Evolutionary conservation across 2,329 filamentous ascomycete species (phyloP), one percentile per base, ranked within the genome.

Genomic region (Gnomoniopsis smithogilvyi): DNA sequence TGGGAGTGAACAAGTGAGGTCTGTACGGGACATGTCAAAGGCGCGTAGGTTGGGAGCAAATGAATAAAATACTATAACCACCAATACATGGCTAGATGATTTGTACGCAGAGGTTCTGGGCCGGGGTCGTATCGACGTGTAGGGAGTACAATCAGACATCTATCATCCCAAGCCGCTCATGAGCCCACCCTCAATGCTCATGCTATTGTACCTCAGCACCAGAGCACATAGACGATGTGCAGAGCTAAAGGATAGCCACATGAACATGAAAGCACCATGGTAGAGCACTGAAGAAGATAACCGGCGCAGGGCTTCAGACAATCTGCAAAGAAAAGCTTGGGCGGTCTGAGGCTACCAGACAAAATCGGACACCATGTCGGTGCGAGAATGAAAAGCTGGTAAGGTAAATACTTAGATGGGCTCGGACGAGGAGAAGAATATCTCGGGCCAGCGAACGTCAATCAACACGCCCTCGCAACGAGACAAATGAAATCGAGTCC

Each of bases 401-500:
- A 56, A 19, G 54, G 21, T 21, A 34, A 56, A 19, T n/a, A 51
- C 33, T 30, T n/a, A 17, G 21, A 43, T 38, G 33, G 26, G 22
- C 36, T 56, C 54, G 17, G 26, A 46, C 11, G 12, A 15, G n/a
- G 43, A 24, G 7, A 33, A 30, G 7, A 34, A 45, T 47, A 38
- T 47, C 56, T 38, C 46, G 22, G 33, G 47, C 48, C 46, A 33
- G 48, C 47, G 17, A 30, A 36, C 15, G 45, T 26, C 43, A 30
- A 48, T 17, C 38, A 34, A 48, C 30, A 26, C 19, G 17, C n/a
- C 43, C 43, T 43, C 51, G 43, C 48, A 52, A 30, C 17, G 33
- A 30, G 30, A 61, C 59, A 61, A 52, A 56, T 48, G 56, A 59
- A 61, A 61, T 36, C 30, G 22, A 24, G 41, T 52, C 56, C 48